Conservation (phyloP, 2,329 filamentous ascomycete species). For the Celoporthe dispersa region DNA sequence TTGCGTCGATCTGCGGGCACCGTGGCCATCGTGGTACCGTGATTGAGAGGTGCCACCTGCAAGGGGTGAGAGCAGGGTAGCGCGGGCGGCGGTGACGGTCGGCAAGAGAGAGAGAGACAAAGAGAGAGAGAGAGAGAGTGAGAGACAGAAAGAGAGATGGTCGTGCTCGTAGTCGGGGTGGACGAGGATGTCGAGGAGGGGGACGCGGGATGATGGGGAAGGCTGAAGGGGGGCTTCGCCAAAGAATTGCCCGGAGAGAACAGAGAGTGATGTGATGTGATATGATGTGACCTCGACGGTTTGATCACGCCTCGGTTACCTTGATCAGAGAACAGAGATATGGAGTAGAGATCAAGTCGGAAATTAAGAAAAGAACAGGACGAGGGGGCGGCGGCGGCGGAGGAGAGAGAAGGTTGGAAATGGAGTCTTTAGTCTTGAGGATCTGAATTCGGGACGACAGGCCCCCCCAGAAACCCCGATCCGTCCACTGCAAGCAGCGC, state of each 20-base stretch:
- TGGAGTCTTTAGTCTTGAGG: not conserved
- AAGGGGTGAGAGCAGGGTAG: slow-evolving; percentile 3
- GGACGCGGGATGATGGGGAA: slow-evolving; percentile 28
- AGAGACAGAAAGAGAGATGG: not conserved
- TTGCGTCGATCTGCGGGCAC: slow-evolving; percentile 65
- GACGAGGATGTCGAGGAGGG: slow-evolving; percentile 28
- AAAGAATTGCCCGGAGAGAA: not conserved
- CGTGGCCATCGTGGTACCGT: slow-evolving; percentile 27
- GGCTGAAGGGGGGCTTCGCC: slow-evolving; percentile 4
- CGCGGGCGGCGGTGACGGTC: not conserved
- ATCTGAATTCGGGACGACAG: not conserved
- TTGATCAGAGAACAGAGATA: slow-evolving; percentile 1
- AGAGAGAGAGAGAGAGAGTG: too few relatives aligned
- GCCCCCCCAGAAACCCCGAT: not conserved
- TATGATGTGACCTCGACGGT: not conserved
- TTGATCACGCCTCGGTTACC: not conserved
- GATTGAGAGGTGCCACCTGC: not conserved
- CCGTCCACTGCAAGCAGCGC: not conserved
- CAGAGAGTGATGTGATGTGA: not conserved
- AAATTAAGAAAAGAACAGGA: slow-evolving; percentile 7
- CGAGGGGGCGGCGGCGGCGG: not conserved
- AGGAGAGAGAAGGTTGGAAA: not conserved
- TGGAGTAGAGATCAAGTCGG: not conserved
- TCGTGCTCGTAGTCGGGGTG: not conserved
- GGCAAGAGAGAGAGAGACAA: not conserved